Evolutionary conservation across 2,329 filamentous ascomycete species (phyloP).

Genomic region (Fusarium sp.): DNA sequence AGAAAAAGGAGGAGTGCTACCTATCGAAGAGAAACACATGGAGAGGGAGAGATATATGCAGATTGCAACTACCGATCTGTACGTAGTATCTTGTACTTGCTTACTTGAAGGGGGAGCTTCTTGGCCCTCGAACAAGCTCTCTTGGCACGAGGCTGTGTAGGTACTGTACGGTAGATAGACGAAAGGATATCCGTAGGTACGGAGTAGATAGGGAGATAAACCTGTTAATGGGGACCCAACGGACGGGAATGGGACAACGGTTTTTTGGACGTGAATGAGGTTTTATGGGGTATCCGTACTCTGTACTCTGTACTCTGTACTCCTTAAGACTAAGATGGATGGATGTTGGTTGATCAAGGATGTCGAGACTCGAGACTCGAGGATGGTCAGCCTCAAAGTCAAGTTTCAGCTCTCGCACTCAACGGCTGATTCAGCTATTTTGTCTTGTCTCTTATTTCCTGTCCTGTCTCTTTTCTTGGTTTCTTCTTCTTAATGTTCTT

Average conservation of each 20-base stretch:
- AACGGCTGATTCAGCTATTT: not conserved
- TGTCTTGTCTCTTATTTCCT: too few relatives aligned
- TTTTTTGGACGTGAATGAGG: not conserved
- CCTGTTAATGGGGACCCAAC: not conserved
- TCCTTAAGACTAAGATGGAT: not conserved
- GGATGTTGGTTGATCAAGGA: not conserved
- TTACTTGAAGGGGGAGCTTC: constrained; percentile 5
- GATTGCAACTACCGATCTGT: constrained; percentile 19
- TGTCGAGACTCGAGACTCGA: not conserved
- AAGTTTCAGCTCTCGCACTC: constrained; percentile 22
- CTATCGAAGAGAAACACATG: not conserved
- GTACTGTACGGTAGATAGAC: constrained; percentile 2
- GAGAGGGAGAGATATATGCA: not conserved
- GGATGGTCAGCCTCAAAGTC: constrained; percentile 38
- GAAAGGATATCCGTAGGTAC: constrained; percentile 3
- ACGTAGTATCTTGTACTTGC: not conserved
- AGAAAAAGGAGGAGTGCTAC: not conserved
- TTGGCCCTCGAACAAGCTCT: constrained; percentile 26
- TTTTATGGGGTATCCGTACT: not conserved
- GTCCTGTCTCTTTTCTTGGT: not conserved
- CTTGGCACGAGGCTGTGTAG: constrained; percentile 31
- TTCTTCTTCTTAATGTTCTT: constrained; percentile 8
- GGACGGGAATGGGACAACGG: not conserved
- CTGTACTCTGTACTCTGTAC: too few relatives aligned
- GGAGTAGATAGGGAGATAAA: not conserved